Base-by-base conservation (phyloP, 495 filamentous ascomycete species). In the Hypoxylon intermedium region DNA sequence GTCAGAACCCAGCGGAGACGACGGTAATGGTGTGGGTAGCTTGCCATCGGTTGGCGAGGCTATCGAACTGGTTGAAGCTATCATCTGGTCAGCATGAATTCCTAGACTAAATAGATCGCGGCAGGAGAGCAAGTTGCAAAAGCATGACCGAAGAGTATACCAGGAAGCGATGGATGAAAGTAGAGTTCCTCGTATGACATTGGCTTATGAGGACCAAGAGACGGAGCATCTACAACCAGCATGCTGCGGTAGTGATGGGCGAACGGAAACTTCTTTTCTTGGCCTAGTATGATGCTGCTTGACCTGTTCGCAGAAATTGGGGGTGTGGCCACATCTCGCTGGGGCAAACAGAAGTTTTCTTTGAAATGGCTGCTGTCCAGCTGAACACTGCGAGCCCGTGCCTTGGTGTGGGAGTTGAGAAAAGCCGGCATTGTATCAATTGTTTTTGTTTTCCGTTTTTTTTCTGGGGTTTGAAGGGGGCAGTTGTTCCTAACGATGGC, bases 1-100 rank as follows among this genome's bases (percentile, higher is more conserved):
- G 82, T 97, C 91, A 80, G 88, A 90, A 63, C 88, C 91, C 75
- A 56, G 51, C 50, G 67, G 53, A 57, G 61, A 64, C 48, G 76
- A 76, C 52, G 75, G 74, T 67, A 67, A 70, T 47, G 75, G 70
- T 46, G 75, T 58, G 41, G 65, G 58, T 84, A 81, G 83, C 68
- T 72, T 80, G 51, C 70, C 74, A 57, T 72, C 75, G 42, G 78
- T 65, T 21, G 79, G 59, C 80, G 81, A 56, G 71, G 79, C 80
- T 82, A 69, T 26, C 20, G 45, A n/a, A 52, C 12, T n/a, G n/a
- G n/a, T n/a, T n/a, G n/a, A 65, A 36, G 71, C 7, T 26, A 26
- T 3, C 24, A 7, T 26, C 24, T n/a, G n/a, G n/a, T 79, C 48
- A 77, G 75, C 49, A 63, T 38, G 7, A 43, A 49, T 6, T 2